Conservation (phyloP, 169 alveolate species). For the Plasmodium chabaudi region DNA sequence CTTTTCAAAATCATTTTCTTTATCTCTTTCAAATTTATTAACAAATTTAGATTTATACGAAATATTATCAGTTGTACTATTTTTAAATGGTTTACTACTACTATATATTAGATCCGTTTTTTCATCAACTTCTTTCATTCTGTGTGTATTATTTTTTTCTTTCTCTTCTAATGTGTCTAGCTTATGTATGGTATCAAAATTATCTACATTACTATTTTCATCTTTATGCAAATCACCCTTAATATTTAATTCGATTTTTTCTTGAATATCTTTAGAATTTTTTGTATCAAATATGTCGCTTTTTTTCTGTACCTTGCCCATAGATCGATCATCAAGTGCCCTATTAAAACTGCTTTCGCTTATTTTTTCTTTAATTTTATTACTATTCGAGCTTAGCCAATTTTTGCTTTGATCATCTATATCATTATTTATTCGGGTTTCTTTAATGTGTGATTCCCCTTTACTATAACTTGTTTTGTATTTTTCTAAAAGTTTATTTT, state of each 20-base stretch:
- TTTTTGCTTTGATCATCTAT: too few species aligned
- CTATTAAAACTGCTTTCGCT: neutral
- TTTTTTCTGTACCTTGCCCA: too few species aligned
- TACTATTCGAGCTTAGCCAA: too few species aligned
- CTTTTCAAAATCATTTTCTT: conserved; percentile 26
- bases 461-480: too few species aligned
- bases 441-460: too few species aligned
- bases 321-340: neutral
- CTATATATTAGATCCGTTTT: too few species aligned
- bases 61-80: too few species aligned
- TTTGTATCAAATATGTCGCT: neutral
- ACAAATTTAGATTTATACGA: too few species aligned
- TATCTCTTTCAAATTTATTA: neutral
- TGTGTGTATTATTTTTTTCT: neutral
- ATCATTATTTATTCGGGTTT: too few species aligned
- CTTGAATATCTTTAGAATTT: neutral
- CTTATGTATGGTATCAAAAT: too few species aligned
- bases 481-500: too few species aligned
- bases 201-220: neutral
- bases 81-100: too few species aligned
- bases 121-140: neutral
- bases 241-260: neutral
- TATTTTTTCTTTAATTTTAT: conserved; percentile 3
- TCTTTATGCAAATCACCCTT: neutral
- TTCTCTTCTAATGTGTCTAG: neutral